Evolutionary conservation across 2,329 filamentous ascomycete genomes (phyloP).

Genomic region (Aureobasidium pullulans): DNA sequence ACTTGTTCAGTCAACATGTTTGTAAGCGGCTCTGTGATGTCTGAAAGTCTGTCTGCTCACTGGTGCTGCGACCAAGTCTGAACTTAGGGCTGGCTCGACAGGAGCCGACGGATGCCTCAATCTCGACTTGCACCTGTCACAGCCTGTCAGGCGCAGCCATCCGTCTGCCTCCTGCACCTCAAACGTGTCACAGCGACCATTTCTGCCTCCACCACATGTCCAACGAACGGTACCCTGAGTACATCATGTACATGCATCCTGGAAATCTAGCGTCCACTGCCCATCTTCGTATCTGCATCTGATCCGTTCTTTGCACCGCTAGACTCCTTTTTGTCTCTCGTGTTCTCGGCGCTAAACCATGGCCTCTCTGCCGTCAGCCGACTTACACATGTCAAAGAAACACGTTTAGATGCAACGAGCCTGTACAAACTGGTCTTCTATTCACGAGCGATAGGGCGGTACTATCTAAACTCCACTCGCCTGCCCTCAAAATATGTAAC

Average conservation of each 20-base stretch:
- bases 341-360: background rate
- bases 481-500: background rate
- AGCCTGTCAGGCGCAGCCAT: constrained; percentile 3
- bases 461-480: background rate
- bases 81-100: background rate
- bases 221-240: background rate
- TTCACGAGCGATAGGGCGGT: background rate
- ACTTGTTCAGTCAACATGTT: background rate
- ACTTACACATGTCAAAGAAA: background rate
- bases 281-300: background rate
- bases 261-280: background rate
- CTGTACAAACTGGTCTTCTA: background rate
- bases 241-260: background rate
- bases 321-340: too few species aligned
- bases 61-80: too few species aligned
- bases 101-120: background rate
- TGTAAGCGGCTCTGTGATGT: background rate
- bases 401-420: background rate
- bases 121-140: background rate
- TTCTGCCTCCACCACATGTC: background rate
- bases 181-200: background rate
- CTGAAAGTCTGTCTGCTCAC: background rate
- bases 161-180: background rate
- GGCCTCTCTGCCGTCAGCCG: background rate
- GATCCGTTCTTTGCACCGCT: background rate